These are phyloP conservation scores for Waitea zeae DNA, from an alignment of 1,284 basidiomycete genomes.

Conservation along the genomic window DNA sequence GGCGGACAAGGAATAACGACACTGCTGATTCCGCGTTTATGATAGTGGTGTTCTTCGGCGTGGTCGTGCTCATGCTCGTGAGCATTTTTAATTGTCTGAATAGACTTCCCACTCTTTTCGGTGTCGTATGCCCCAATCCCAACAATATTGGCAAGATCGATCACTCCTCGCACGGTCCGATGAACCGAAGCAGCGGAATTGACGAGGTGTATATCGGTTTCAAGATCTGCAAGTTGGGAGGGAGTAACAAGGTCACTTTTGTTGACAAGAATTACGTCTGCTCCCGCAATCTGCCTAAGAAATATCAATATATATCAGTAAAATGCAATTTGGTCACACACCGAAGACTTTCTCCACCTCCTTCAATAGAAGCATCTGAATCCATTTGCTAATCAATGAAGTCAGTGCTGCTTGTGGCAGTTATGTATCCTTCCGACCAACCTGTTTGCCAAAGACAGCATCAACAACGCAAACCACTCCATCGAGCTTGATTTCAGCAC, in stretches of 20 bases:
- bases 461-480: conserved; percentile 88
- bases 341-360: conserved; percentile 65
- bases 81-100: conserved; percentile 16
- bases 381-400: conserved; percentile 52
- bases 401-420: not conserved
- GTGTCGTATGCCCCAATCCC: conserved; percentile 58
- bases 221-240: conserved; percentile 23
- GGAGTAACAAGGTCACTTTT: conserved; percentile 61
- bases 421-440: conserved; percentile 13
- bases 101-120: conserved; percentile 14
- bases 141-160: conserved; percentile 61
- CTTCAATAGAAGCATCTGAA: conserved; percentile 49
- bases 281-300: conserved; percentile 71
- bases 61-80: conserved; percentile 17
- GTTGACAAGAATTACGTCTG: conserved; percentile 82
- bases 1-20: conserved; percentile 49
- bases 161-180: conserved; percentile 45
- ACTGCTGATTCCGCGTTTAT: conserved; percentile 56
- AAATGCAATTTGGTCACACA: conserved; percentile 13
- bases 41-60: conserved; percentile 21
- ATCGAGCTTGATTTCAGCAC: conserved; percentile 64
- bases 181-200: conserved; percentile 69
- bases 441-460: conserved; percentile 68
- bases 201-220: conserved; percentile 43
- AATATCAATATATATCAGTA: not conserved